A percentile compares a stretch with the other conserved stretches of the same genome.
These are phyloP conservation scores for Excoecaria agallocha DNA, from an alignment of 345 rosid species.

Conservation along the genomic window DNA sequence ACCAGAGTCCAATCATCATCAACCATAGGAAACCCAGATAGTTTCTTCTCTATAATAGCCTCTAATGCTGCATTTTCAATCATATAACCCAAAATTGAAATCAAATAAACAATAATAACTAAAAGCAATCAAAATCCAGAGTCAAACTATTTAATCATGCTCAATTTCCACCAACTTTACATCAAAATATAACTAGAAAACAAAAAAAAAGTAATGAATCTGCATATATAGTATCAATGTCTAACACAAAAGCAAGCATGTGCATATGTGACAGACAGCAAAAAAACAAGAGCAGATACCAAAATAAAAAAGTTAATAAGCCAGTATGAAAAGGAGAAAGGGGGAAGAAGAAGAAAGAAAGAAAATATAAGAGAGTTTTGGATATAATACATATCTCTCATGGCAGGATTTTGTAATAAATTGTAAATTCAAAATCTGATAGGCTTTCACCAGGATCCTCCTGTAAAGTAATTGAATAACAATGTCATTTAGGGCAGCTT, in stretches of 20 bases:
- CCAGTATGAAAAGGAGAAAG: too few species aligned
- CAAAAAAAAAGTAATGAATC: background rate
- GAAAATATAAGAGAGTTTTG: background rate
- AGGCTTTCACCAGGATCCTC: slow-evolving; percentile 99
- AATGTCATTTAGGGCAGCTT: slow-evolving; percentile 1
- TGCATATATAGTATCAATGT: background rate
- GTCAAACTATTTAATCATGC: too few species aligned
- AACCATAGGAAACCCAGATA: slow-evolving; percentile 88
- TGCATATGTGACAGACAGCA: background rate
- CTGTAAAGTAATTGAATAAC: slow-evolving; percentile 34
- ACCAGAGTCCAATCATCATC: slow-evolving; percentile 83
- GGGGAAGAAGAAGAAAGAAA: background rate
- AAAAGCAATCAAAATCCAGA: background rate
- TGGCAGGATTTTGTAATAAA: too few species aligned
- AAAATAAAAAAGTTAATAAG: background rate
- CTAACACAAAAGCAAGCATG: slow-evolving; percentile 1
- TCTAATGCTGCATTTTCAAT: slow-evolving; percentile 53
- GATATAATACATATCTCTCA: background rate
- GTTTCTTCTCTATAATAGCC: slow-evolving; percentile 63
- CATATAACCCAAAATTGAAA: background rate
- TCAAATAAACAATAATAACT: background rate
- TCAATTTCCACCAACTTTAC: too few species aligned
- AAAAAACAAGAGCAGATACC: background rate
- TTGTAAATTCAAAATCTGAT: slow-evolving; percentile 44
- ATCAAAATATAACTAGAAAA: too few species aligned